Evolutionary conservation across 2,329 filamentous ascomycete genomes (phyloP).

Genomic region (Fusarium kyushuense): DNA sequence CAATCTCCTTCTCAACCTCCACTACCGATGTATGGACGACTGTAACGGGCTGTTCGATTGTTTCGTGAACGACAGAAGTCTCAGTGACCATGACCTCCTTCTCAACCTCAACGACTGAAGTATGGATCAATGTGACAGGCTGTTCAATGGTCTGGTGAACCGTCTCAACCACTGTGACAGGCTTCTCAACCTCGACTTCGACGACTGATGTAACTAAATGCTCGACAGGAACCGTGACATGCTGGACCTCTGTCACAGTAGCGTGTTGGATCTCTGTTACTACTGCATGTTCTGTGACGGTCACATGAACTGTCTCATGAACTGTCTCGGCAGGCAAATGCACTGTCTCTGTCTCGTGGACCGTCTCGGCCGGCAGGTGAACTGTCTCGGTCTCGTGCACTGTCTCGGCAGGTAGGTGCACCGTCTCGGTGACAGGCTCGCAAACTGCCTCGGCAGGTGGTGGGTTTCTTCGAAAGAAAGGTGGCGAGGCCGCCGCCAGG

Average conservation of each 20-base stretch:
- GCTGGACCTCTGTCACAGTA: constrained; percentile 10
- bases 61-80: constrained; percentile 25
- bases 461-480: constrained; percentile 25
- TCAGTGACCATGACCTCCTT: constrained; percentile 6
- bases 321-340: constrained; percentile 20
- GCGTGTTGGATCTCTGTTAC: constrained; percentile 7
- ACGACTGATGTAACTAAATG: constrained; percentile 16
- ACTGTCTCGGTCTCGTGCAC: constrained; percentile 17
- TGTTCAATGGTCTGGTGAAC: constrained; percentile 21
- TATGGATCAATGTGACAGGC: neutral
- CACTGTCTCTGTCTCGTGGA: constrained; percentile 19
- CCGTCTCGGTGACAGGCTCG: constrained; percentile 28
- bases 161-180: constrained; percentile 22
- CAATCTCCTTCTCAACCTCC: constrained; percentile 10
- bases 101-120: constrained; percentile 8
- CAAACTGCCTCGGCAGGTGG: constrained; percentile 21
- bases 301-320: constrained; percentile 15
- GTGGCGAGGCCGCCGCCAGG: constrained; percentile 27
- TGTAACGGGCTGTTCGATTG: constrained; percentile 12
- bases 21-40: constrained; percentile 9
- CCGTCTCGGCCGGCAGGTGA: neutral
- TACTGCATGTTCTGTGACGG: constrained; percentile 4
- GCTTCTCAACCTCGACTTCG: constrained; percentile 17
- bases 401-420: constrained; percentile 19
- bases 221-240: constrained; percentile 16